A percentile compares a stretch with the other conserved stretches of the same genome.
These are phyloP conservation scores for Starmerella scarabaei DNA, from an alignment of 805 yeast genomes.

Conservation along the genomic window DNA sequence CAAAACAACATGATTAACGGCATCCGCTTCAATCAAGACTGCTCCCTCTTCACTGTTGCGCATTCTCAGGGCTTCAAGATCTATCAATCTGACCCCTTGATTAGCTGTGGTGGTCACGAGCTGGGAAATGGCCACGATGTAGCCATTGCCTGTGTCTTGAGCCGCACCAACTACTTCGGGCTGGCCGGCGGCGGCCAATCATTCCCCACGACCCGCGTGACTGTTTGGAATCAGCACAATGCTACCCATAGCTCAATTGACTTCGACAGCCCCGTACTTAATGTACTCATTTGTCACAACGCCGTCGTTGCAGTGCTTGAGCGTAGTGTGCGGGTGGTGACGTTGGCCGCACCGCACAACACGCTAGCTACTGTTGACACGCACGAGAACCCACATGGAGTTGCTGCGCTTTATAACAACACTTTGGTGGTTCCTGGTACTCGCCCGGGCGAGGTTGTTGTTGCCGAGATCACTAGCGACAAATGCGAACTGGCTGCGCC, in stretches of 20 bases:
- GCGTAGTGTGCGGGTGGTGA: slow-evolving; percentile 58
- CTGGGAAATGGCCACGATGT: slow-evolving; percentile 42
- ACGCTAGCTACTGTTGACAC: slow-evolving; percentile 55
- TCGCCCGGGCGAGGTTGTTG: slow-evolving; percentile 61
- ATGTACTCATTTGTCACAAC: slow-evolving; percentile 61
- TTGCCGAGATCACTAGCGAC: slow-evolving; percentile 51
- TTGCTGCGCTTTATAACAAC: slow-evolving; percentile 43
- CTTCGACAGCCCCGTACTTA: slow-evolving; percentile 61
- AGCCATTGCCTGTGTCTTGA: slow-evolving; percentile 67
- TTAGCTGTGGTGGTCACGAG: slow-evolving; percentile 50
- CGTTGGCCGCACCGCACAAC: slow-evolving; percentile 69
- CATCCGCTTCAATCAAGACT: slow-evolving; percentile 76
- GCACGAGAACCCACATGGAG: slow-evolving; percentile 45
- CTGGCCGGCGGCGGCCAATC: slow-evolving; percentile 66
- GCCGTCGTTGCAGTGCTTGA: slow-evolving; percentile 61
- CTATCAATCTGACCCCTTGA: slow-evolving; percentile 79
- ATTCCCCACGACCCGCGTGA: slow-evolving; percentile 65
- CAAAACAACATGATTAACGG: slow-evolving; percentile 32
- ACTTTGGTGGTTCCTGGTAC: slow-evolving; percentile 60
- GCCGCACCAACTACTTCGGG: slow-evolving; percentile 81
- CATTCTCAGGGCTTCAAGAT: slow-evolving; percentile 57
- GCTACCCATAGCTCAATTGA: slow-evolving; percentile 60
- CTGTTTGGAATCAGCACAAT: slow-evolving; percentile 87
- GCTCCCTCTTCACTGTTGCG: slow-evolving; percentile 76
- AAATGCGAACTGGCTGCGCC: slow-evolving; percentile 53